These are phyloP conservation scores for Fusarium hainanense DNA, from an alignment of 2,329 filamentous ascomycete species.

Conservation along the genomic window DNA sequence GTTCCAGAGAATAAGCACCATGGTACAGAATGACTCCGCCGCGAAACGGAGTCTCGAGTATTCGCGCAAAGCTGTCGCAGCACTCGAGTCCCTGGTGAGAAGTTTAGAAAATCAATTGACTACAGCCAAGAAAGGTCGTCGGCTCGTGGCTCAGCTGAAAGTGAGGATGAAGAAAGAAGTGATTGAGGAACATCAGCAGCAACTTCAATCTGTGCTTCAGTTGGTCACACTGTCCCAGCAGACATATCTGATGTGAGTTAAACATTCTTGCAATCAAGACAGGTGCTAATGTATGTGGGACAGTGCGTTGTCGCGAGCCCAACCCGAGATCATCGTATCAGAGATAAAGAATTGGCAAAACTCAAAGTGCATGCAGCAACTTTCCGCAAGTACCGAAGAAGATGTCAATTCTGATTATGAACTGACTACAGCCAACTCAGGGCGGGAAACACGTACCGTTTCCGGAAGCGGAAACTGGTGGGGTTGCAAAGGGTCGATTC, in stretches of 20 bases:
- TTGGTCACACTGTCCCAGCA: constrained; percentile 19
- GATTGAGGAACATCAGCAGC: constrained; percentile 13
- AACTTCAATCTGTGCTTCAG: constrained; percentile 7
- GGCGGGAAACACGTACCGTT: too few relatives aligned
- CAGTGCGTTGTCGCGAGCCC: constrained; percentile 16
- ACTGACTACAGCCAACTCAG: too few relatives aligned
- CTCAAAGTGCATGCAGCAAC: accelerated
- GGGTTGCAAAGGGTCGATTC: not conserved
- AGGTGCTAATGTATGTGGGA: too few relatives aligned
- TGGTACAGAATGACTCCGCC: not conserved
- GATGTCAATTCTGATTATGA: accelerated
- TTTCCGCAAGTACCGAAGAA: accelerated
- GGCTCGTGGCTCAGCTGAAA: not conserved
- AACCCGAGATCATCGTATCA: constrained; percentile 2
- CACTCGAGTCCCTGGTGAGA: not conserved
- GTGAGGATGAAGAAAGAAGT: constrained; percentile 13
- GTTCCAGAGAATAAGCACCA: not conserved
- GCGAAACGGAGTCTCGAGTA: constrained; percentile 15
- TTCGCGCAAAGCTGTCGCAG: constrained; percentile 1
- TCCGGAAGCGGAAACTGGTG: too few relatives aligned
- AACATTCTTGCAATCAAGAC: too few relatives aligned
- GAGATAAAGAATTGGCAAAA: not conserved
- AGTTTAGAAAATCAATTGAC: constrained; percentile 19
- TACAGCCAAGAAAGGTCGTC: not conserved
- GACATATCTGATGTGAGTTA: constrained; percentile 19